Base-by-base conservation (phyloP, 768 basidiomycete species). In the Suillus fuscotomentosus region DNA sequence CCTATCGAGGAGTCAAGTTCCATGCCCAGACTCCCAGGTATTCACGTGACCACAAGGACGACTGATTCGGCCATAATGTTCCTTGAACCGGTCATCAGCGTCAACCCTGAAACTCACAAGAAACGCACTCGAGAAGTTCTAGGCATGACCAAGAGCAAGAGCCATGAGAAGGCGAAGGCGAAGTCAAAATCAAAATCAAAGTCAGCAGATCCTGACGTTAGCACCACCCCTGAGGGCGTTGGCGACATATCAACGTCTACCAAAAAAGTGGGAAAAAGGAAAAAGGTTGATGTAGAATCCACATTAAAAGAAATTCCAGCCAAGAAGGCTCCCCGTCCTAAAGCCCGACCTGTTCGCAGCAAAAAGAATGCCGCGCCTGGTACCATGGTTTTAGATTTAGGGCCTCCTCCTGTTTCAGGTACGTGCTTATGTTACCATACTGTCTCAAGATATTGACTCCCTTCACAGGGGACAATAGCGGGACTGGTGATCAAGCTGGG, bases 11-110 rank as follows among this genome's bases (percentile, higher is more conserved):
- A 66, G 1, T 27, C 60, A 36, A 65, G 60, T 31, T 62, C 65
- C 7, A 20, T 8, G 11, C 22, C 41, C n/a, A 24, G 20, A 34
- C 24, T 66, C 24, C 31, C 41, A 11, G 41, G 57, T 42, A 42
- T 59, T 20, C 41, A 42, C 31, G 57, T 59, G 20, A 56, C 61
- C 36, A 48, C 47, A 3, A 48, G 51, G 47, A 69, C 48, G 39
- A 63, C 51, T 54, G 60, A 53, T 47, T 45, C 69, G 22, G 62
- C 64, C 22, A 60, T 34, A 67, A 31, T 69, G 57, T 77, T 76
- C 63, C 75, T 77, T 24, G 75, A 76, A 36, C 75, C 75, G 1
- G 64, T 77, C 48, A 67, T 76, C 15, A 69, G 61, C 60, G 65
- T 68, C 24, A 63, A 68, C 54, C 66, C 69, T 43, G 60, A 65